Conservation (phyloP, 1,284 basidiomycete species). For the Ustilago crameri region DNA sequence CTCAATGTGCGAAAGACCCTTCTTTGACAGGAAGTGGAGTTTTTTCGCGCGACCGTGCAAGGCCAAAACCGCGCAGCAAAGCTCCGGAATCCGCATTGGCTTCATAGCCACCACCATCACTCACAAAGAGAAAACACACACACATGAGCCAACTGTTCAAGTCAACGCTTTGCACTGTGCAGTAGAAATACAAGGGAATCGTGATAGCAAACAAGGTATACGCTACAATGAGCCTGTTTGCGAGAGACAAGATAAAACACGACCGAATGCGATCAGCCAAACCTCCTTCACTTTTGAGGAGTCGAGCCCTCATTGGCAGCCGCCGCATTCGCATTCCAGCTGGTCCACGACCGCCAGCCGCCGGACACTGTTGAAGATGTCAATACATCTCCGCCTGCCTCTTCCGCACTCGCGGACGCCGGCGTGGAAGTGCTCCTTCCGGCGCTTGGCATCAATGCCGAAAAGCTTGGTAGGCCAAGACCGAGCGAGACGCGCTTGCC, state of each 20-base stretch:
- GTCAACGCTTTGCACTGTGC: too few relatives aligned
- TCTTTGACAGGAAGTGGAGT: conserved; percentile 1
- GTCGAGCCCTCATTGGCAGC: conserved; percentile 1
- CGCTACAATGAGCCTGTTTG: conserved; percentile 17
- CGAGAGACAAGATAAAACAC: too few relatives aligned
- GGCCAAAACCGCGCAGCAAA: too few relatives aligned
- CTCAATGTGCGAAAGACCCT: conserved; percentile 1
- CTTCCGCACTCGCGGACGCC: neutral
- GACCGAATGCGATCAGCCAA: neutral
- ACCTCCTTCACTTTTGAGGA: neutral
- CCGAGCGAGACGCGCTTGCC: conserved; percentile 36
- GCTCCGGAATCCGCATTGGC: conserved; percentile 1
- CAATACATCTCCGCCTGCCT: neutral
- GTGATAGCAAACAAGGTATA: conserved; percentile 23
- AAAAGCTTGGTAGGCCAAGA: conserved; percentile 38
- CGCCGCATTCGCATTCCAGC: conserved; percentile 34
- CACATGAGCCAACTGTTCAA: too few relatives aligned
- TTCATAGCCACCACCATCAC: neutral
- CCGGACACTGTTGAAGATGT: conserved; percentile 15
- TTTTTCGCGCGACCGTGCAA: neutral
- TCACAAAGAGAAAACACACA: neutral
- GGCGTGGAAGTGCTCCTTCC: conserved; percentile 18
- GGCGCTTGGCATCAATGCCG: conserved; percentile 21
- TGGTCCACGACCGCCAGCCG: conserved; percentile 38
- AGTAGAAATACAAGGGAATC: conserved; percentile 29